A percentile compares a stretch with the other conserved stretches of the same genome.
Evolutionary conservation across 2,329 filamentous ascomycete genomes (phyloP).

Genomic region (Ascochyta rabiei): DNA sequence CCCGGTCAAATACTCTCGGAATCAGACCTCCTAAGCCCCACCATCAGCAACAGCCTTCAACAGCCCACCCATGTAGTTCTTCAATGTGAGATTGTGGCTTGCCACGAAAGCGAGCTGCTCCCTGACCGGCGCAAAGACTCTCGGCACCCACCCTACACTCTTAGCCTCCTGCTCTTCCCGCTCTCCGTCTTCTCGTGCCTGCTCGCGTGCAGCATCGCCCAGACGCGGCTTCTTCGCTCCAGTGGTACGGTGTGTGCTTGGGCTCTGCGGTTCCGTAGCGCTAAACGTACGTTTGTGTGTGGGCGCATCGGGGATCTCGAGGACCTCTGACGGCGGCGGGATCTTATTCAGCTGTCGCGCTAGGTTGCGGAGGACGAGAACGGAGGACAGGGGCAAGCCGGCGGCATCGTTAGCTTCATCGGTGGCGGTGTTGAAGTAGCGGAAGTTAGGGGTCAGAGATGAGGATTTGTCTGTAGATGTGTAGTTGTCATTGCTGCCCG

Average conservation of each 20-base stretch:
- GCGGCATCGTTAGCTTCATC: constrained; percentile 66
- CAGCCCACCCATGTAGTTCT: constrained; percentile 46
- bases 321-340: constrained; percentile 31
- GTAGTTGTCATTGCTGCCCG: not conserved
- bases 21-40: constrained; percentile 25
- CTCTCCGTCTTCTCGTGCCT: constrained; percentile 37
- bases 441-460: constrained; percentile 34
- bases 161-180: constrained; percentile 57
- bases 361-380: constrained; percentile 79
- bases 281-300: constrained; percentile 41
- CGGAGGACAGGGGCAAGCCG: constrained; percentile 78
- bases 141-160: constrained; percentile 68
- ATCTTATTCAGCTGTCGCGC: constrained; percentile 58
- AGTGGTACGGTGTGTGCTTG: constrained; percentile 30
- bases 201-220: constrained; percentile 40
- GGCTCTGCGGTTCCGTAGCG: constrained; percentile 34
- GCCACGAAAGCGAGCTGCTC: constrained; percentile 71
- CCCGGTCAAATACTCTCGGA: no score
- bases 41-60: constrained; percentile 46
- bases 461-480: constrained; percentile 15
- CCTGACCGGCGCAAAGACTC: constrained; percentile 69
- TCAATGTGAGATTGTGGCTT: constrained; percentile 64
- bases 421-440: constrained; percentile 54
- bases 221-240: constrained; percentile 53
- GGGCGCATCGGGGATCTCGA: constrained; percentile 36